phyloP scores from a whole-genome alignment of 2,329 filamentous ascomycete genomes.

The Xylaria sp. region DNA sequence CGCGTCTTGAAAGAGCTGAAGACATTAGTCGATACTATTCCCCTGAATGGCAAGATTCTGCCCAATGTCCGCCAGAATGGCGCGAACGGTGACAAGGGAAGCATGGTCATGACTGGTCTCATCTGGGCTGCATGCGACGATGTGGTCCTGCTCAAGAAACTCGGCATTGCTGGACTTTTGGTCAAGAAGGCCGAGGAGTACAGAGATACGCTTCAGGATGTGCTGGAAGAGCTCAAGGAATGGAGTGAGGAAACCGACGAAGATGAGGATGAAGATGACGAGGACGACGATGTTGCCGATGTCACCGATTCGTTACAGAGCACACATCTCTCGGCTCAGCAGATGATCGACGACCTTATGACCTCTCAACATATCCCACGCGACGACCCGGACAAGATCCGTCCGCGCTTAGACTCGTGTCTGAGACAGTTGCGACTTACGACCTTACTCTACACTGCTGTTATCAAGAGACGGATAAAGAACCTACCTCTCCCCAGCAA shows the following conservation, averaged over 20 bases:
- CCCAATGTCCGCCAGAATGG: slow-evolving; percentile 44
- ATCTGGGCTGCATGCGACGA: slow-evolving; percentile 82
- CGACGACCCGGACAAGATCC: slow-evolving; percentile 58
- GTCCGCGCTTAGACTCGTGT: slow-evolving; percentile 58
- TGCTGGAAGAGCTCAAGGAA: slow-evolving; percentile 78
- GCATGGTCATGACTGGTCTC: slow-evolving; percentile 63
- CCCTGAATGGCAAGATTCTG: slow-evolving; percentile 51
- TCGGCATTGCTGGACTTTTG: slow-evolving; percentile 66
- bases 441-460: slow-evolving; percentile 61
- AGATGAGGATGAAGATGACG: slow-evolving; percentile 51
- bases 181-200: slow-evolving; percentile 68
- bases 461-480: slow-evolving; percentile 65
- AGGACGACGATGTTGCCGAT: slow-evolving; percentile 41
- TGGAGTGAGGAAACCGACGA: slow-evolving; percentile 72
- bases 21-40: slow-evolving; percentile 55
- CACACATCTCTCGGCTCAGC: slow-evolving; percentile 43
- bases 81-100: slow-evolving; percentile 42
- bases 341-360: slow-evolving; percentile 64
- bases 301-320: slow-evolving; percentile 32
- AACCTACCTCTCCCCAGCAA: slow-evolving; percentile 43
- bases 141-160: slow-evolving; percentile 55
- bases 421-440: slow-evolving; percentile 63
- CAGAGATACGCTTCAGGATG: slow-evolving; percentile 71
- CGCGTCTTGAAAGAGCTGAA: slow-evolving; percentile 59
- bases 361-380: slow-evolving; percentile 56